Conservation (phyloP, 768 basidiomycete genomes). For the Asterophora parasitica region DNA sequence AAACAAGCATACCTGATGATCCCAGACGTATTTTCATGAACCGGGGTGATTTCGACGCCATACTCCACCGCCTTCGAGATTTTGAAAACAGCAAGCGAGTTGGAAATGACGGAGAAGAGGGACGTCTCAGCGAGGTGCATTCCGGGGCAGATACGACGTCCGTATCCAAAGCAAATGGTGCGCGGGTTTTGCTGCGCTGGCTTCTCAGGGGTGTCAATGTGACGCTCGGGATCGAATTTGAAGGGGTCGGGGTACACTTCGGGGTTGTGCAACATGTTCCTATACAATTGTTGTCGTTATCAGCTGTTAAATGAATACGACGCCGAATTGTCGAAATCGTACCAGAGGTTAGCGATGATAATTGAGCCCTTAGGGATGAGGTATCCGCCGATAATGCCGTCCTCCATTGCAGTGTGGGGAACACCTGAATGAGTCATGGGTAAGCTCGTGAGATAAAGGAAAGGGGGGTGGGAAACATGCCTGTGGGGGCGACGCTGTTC, state of each 20-base stretch:
- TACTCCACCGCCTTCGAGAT: conserved; percentile 41
- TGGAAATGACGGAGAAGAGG: conserved; percentile 38
- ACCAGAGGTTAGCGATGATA: not conserved
- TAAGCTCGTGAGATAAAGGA: conserved; percentile 10
- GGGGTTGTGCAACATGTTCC: conserved; percentile 51
- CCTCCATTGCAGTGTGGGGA: not conserved
- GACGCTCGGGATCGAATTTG: conserved; percentile 43
- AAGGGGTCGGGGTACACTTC: conserved; percentile 45
- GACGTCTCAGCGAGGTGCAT: conserved; percentile 50
- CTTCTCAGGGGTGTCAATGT: conserved; percentile 28
- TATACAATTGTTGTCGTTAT: conserved; percentile 15
- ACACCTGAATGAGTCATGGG: conserved; percentile 23
- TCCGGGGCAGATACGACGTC: conserved; percentile 46
- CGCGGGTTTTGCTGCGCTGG: conserved; percentile 37
- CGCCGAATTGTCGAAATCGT: not conserved
- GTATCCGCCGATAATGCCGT: not conserved
- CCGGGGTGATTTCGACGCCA: conserved; percentile 41
- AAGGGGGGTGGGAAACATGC: not conserved
- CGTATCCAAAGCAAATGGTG: conserved; percentile 41
- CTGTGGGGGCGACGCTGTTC: not conserved
- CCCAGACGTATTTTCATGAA: conserved; percentile 40
- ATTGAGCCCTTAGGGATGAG: not conserved
- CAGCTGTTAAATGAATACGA: not conserved
- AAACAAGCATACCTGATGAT: conserved; percentile 34
- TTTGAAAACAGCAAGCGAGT: conserved; percentile 44